Evolutionary conservation across 768 basidiomycete genomes (phyloP).

Genomic region (Russula vinacea): DNA sequence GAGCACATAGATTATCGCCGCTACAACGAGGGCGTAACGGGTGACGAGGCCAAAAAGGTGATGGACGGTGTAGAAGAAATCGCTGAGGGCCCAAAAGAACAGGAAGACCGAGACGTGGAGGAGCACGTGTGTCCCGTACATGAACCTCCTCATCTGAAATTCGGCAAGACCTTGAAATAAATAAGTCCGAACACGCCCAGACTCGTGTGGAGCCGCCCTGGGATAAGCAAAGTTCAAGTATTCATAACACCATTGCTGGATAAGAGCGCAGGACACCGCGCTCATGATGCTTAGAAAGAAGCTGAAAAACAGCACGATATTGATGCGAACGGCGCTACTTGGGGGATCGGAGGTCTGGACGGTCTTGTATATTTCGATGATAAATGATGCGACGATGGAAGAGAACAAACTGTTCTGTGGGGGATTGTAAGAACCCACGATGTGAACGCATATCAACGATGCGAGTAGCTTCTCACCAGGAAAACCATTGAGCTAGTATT

Average conservation of each 20-base stretch:
- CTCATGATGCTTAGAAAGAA: slow-evolving; percentile 21
- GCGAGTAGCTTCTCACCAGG: slow-evolving; percentile 16
- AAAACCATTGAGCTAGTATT: slow-evolving; percentile 27
- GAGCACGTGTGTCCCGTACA: slow-evolving; percentile 17
- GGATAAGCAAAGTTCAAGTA: slow-evolving; percentile 9
- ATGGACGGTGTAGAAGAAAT: slow-evolving; percentile 16
- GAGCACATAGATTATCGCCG: neutral
- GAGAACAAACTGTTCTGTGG: slow-evolving; percentile 23
- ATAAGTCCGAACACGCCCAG: slow-evolving; percentile 22
- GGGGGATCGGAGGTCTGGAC: slow-evolving; percentile 20
- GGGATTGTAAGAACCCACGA: neutral
- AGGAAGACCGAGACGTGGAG: slow-evolving; percentile 21
- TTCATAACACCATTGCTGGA: slow-evolving; percentile 26
- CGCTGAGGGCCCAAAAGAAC: slow-evolving; percentile 23
- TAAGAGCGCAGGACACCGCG: slow-evolving; percentile 17
- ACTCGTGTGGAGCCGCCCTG: slow-evolving; percentile 8
- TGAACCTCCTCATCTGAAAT: slow-evolving; percentile 18
- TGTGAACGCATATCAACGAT: neutral
- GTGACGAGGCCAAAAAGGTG: neutral
- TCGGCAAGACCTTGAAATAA: slow-evolving; percentile 7
- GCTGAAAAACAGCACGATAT: slow-evolving; percentile 24
- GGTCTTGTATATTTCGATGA: slow-evolving; percentile 28
- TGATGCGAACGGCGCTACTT: slow-evolving; percentile 18
- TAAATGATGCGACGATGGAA: slow-evolving; percentile 29
- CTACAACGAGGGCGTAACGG: slow-evolving; percentile 5